phyloP scores from a whole-genome alignment of 23 red algal genomes.

The Chondrus crispus region DNA sequence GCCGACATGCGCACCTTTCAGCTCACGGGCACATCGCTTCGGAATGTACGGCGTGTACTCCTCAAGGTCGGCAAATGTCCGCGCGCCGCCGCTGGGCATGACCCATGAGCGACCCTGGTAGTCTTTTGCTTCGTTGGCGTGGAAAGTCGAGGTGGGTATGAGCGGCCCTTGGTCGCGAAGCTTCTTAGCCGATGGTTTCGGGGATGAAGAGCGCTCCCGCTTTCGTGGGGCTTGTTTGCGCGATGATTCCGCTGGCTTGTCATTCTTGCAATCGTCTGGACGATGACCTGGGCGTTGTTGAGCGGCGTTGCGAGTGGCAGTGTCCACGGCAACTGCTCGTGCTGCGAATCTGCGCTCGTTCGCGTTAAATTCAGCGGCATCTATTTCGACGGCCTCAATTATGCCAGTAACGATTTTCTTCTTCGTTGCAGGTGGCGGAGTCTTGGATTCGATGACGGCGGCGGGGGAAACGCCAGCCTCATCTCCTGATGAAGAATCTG shows the following conservation, averaged over 20 bases:
- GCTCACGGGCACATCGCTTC: background rate
- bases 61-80: slow-evolving; percentile 50
- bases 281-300: background rate
- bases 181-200: background rate
- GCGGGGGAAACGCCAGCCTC: too few relatives aligned
- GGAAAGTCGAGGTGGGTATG: slow-evolving; percentile 36
- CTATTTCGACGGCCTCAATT: too few relatives aligned
- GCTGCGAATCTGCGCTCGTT: too few relatives aligned
- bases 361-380: too few relatives aligned
- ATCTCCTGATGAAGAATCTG: too few relatives aligned
- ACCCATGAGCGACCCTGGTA: slow-evolving; percentile 40
- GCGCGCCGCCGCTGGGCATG: background rate
- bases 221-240: background rate
- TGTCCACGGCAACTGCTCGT: background rate
- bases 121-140: background rate
- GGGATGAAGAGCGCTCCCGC: background rate
- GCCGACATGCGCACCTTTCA: background rate
- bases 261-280: background rate
- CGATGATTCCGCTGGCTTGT: too few relatives aligned
- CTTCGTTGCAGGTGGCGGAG: too few relatives aligned
- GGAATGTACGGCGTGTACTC: slow-evolving; percentile 56
- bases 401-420: too few relatives aligned
- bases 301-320: background rate
- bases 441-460: too few relatives aligned
- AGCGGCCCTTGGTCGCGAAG: too few relatives aligned